phyloP scores from a whole-genome alignment of 2,329 filamentous ascomycete genomes.

The Sporothrix globosa region DNA sequence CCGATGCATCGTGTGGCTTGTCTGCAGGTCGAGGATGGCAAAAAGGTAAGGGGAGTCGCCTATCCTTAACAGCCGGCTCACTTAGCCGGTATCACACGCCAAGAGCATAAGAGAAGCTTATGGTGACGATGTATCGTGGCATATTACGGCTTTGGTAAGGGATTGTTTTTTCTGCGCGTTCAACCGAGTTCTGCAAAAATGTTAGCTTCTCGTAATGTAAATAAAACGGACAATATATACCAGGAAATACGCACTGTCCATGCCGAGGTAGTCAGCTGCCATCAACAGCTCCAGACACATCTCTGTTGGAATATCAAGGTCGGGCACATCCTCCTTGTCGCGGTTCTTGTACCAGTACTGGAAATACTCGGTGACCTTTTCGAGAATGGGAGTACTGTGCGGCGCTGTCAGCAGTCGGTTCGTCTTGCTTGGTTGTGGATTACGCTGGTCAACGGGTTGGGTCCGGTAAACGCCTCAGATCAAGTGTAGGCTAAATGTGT shows the following conservation, averaged over 20 bases:
- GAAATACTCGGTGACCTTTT: constrained; percentile 82
- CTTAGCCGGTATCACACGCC: not conserved
- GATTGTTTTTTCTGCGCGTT: not conserved
- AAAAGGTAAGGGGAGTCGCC: too few species aligned
- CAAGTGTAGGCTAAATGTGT: constrained; percentile 38
- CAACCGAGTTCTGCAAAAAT: constrained; percentile 21
- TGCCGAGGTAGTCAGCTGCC: constrained; percentile 74
- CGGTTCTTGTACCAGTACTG: constrained; percentile 78
- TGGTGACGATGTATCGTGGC: not conserved
- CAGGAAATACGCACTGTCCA: constrained; percentile 58
- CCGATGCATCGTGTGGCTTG: not conserved
- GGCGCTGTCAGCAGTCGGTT: constrained; percentile 4
- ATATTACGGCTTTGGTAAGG: not conserved
- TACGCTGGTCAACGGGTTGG: not conserved
- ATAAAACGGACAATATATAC: too few species aligned
- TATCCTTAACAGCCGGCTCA: not conserved
- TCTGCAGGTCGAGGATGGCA: not conserved
- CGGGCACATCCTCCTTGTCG: constrained; percentile 71
- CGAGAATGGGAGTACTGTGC: constrained; percentile 69
- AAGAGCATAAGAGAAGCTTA: not conserved
- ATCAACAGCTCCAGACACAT: constrained; percentile 76
- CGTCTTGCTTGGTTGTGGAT: not conserved
- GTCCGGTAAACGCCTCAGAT: constrained; percentile 36
- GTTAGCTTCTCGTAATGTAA: not conserved
- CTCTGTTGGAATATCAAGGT: constrained; percentile 80